A percentile compares a stretch with the other conserved stretches of the same genome.
Evolutionary conservation across 106 monocot genomes (phyloP).

Genomic region (Apostasia shenzhenica): DNA sequence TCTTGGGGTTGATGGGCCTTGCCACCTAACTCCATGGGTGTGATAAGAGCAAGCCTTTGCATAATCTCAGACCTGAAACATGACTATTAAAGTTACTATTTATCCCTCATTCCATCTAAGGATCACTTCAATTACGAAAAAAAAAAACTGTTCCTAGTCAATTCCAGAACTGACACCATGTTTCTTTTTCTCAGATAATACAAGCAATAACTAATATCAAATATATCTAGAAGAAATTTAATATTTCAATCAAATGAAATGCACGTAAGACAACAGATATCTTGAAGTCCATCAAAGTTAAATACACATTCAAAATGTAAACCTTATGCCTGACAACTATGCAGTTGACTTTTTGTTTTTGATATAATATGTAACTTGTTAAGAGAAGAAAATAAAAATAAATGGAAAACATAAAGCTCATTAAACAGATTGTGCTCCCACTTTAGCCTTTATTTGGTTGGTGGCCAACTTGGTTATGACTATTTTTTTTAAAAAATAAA

Average conservation of each 20-base stretch:
- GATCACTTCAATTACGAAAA: neutral
- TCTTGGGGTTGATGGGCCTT: conserved; percentile 84
- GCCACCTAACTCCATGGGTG: conserved; percentile 83
- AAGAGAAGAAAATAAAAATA: too few species aligned
- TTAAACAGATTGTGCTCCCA: too few species aligned
- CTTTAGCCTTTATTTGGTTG: too few species aligned
- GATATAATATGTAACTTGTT: too few species aligned
- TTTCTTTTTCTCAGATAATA: neutral
- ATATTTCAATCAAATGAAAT: neutral
- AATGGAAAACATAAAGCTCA: too few species aligned
- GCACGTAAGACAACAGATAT: neutral
- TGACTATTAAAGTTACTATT: neutral
- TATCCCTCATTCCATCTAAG: neutral
- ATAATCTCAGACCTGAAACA: conserved; percentile 68
- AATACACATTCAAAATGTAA: too few species aligned
- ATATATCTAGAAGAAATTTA: neutral
- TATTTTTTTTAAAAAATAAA: too few species aligned
- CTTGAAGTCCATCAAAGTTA: neutral
- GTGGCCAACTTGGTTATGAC: too few species aligned
- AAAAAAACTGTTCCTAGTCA: neutral
- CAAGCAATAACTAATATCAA: neutral
- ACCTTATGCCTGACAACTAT: too few species aligned
- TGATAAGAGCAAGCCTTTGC: conserved; percentile 70
- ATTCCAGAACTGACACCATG: neutral
- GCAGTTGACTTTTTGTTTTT: too few species aligned